These are phyloP conservation scores for Phytophthora sansomeana DNA, from an alignment of 352 stramenopile species.

Conservation along the genomic window DNA sequence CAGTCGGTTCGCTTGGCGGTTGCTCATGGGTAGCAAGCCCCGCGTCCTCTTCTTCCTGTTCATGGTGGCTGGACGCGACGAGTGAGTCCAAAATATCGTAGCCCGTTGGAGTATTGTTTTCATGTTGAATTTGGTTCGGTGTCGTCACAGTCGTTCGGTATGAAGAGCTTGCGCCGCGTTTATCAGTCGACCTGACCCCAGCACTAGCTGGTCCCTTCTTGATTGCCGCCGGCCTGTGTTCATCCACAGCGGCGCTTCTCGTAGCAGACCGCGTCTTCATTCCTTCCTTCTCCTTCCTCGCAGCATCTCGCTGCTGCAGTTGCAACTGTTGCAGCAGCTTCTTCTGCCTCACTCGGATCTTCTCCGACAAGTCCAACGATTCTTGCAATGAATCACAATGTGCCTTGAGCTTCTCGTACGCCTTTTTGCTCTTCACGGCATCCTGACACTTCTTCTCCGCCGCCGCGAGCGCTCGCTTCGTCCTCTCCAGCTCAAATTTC, in stretches of 20 bases:
- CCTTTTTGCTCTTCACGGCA: constrained; percentile 53
- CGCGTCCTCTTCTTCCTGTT: constrained; percentile 25
- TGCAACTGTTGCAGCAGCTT: constrained; percentile 79
- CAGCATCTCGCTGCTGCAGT: constrained; percentile 25
- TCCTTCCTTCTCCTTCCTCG: constrained; percentile 12
- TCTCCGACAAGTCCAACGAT: constrained; percentile 83
- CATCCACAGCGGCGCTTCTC: not conserved
- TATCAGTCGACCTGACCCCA: constrained; percentile 6
- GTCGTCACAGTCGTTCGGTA: constrained; percentile 5
- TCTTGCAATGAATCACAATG: constrained; percentile 84
- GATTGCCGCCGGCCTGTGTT: not conserved
- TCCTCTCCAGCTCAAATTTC: constrained; percentile 76
- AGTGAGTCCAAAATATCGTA: constrained; percentile 58
- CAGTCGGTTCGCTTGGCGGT: constrained; percentile 32
- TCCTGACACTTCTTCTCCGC: constrained; percentile 64
- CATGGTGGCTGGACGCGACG: constrained; percentile 31
- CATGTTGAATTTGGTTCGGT: constrained; percentile 1
- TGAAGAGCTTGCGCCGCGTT: constrained; percentile 2
- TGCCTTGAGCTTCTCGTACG: constrained; percentile 73
- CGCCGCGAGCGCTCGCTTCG: constrained; percentile 45
- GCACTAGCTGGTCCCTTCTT: constrained; percentile 27
- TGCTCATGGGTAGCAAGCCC: constrained; percentile 32
- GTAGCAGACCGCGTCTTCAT: constrained; percentile 5
- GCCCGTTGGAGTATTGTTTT: constrained; percentile 6
- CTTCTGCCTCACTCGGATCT: constrained; percentile 80